Evolutionary conservation across 2,329 filamentous ascomycete species (phyloP), one percentile per base, ranked within the genome.

Genomic region (Fusarium sp.): DNA sequence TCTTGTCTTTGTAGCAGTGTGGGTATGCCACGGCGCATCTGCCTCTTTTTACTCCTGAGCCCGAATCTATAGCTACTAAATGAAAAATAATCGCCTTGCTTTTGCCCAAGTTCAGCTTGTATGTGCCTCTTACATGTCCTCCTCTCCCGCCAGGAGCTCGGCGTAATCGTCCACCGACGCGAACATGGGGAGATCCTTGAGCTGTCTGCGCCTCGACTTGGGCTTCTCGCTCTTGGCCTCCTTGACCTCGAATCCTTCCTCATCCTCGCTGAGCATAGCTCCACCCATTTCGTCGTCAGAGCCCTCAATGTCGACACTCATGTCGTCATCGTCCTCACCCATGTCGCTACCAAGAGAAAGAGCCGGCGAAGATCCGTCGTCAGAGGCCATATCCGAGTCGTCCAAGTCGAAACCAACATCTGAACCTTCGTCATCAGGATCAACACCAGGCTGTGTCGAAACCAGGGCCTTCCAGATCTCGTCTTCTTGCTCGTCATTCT

Each of bases 151-250:
- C 81, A 98, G 84, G 85, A 98, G 88, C 78, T 93, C 93, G 18
- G 95, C 96, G 83, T 98, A 99, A 82, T 98, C 97, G 64, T 98
- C 97, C 35, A 89, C 93, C 35, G 94, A 97, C 23, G 97, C 97
- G 86, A 99, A 99, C 39, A 92, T 97, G 8, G 97, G 97, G 77
- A 99, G 86, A 74, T 91, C 91, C 89, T 95, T 98, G 83, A 98
- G 87, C 86, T 94, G 94, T 88, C 92, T 95, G 85, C 90, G 92
- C 85, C 93, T 94, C 81, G 90, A 85, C 58, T 82, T 83, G 63
- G 80, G 72, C 70, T 80, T 81, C 43, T 79, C 75, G 68, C 78
- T 80, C 88, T 92, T 84, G 85, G 91, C 87, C 87, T 94, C 87
- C 88, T 92, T 85, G 86, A 91, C 87, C 87, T 89, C 81, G 83